Percentiles rank a stretch among this genome's conserved stretches.
phyloP scores from a whole-genome alignment of 2,329 filamentous ascomycete species.

The Fusarium vanettenii region DNA sequence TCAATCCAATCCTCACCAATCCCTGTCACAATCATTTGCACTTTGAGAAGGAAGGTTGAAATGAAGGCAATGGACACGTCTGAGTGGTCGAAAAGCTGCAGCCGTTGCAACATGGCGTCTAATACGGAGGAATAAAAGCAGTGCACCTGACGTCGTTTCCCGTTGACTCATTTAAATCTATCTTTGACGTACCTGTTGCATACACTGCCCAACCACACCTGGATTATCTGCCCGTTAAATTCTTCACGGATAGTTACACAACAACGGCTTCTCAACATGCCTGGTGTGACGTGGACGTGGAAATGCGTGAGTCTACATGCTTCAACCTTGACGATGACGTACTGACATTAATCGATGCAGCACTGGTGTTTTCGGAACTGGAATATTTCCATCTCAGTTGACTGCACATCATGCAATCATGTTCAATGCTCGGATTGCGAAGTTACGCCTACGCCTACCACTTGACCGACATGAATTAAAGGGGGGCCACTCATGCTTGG shows the following conservation, averaged over 20 bases:
- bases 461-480: background rate
- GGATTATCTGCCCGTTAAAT: background rate
- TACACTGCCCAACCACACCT: background rate
- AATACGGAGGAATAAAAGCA: background rate
- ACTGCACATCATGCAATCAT: background rate
- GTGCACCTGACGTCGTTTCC: background rate
- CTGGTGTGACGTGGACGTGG: background rate
- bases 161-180: background rate
- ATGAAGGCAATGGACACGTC: background rate
- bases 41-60: background rate
- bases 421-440: slow-evolving; percentile 1
- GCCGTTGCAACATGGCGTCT: background rate
- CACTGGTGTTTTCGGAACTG: background rate
- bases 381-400: background rate
- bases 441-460: background rate
- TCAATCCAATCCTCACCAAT: background rate
- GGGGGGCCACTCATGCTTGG: background rate
- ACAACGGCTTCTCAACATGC: background rate
- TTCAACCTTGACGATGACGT: background rate
- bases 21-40: background rate
- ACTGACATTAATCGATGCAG: background rate
- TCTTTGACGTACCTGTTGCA: background rate
- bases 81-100: background rate
- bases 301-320: background rate
- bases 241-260: background rate